Base-by-base conservation (phyloP, 192 early-diverging fungal species). In the Cladochytrium replicatum region DNA sequence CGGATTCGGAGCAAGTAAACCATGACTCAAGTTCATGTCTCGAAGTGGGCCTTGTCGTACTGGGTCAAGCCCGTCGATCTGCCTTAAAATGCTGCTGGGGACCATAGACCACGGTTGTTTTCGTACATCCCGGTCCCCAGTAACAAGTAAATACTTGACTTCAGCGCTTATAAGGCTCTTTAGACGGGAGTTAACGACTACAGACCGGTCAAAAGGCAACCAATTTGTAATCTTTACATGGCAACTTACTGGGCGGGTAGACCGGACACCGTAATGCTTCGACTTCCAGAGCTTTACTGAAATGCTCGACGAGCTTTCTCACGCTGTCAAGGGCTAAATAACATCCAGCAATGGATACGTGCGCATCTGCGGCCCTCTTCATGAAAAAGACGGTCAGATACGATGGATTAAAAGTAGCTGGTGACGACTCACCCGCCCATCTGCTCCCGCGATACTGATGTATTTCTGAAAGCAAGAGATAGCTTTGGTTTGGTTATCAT, bases 141-240 rank as follows among this genome's bases (percentile, higher is more conserved):
- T 63, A 4, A 61, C 48, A 29, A 63, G 30, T 7, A 52, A 44
- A 32, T 63, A 63, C 27, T 63, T 63, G 48, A 63, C 61, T 37
- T 63, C 56, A 6, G 60, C 39, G 11, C 55, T 63, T 17, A 63
- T 29, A 6, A 32, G 24, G 11, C 47, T 32, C 29, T 63, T 63
- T 0, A 63, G 48, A 31, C 52, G 48, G 29, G 6, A 7, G 49
- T 63, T 63, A 17, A 63, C 25, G 48, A 59, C 55, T 60, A 6
- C 23, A 6, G 24, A 49, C 46, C 17, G 5, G 25, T 28, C 4
- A 32, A 17, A 54, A 9, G 37, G 26, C 13, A 4, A 25, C 8
- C 6, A 54, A 8, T 7, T 5, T 5, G 5, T 15, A 26, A 55
- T 19, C n/a, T 17, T 30, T 8, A 15, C 11, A 22, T 15, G 17